Conservation (phyloP, 2,329 filamentous ascomycete species). For the Calonectria naviculata region DNA sequence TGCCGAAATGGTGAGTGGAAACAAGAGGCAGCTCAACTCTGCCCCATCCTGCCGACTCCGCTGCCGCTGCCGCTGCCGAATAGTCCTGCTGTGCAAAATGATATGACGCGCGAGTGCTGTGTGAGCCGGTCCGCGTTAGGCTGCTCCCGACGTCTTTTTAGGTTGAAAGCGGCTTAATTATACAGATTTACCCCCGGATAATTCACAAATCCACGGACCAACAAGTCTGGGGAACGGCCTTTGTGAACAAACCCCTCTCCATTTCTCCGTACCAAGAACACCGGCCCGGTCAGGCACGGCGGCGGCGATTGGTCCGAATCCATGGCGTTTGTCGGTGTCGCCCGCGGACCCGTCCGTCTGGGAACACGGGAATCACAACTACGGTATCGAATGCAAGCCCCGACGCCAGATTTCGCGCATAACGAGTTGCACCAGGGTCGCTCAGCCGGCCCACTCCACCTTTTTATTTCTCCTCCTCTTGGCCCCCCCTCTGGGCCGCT, state of each 20-base stretch:
- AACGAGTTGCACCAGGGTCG: conserved; percentile 28
- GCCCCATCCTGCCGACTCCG: neutral
- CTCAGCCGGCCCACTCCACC: conserved; percentile 13
- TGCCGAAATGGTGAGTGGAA: conserved; percentile 10
- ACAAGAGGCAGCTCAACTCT: neutral
- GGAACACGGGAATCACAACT: conserved; percentile 28
- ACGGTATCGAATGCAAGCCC: conserved; percentile 20
- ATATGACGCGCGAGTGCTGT: conserved; percentile 15
- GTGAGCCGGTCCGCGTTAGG: conserved; percentile 14
- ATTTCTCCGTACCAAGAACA: conserved; percentile 12
- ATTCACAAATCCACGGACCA: conserved; percentile 4
- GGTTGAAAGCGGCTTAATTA: conserved; percentile 18
- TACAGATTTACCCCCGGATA: conserved; percentile 4
- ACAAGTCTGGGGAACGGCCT: conserved; percentile 13
- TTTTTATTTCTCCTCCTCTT: neutral
- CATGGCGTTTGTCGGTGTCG: conserved; percentile 25
- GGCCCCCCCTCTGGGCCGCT: neutral
- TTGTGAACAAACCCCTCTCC: conserved; percentile 14
- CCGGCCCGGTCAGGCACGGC: conserved; percentile 33
- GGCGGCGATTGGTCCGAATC: conserved; percentile 31
- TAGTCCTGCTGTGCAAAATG: conserved; percentile 13
- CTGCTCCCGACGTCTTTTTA: neutral
- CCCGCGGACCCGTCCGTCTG: conserved; percentile 34
- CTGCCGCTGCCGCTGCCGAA: neutral
- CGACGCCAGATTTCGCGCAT: conserved; percentile 32